Evolutionary conservation across 192 early-diverging fungal genomes (phyloP).

Genomic region (Physocladia obscura): DNA sequence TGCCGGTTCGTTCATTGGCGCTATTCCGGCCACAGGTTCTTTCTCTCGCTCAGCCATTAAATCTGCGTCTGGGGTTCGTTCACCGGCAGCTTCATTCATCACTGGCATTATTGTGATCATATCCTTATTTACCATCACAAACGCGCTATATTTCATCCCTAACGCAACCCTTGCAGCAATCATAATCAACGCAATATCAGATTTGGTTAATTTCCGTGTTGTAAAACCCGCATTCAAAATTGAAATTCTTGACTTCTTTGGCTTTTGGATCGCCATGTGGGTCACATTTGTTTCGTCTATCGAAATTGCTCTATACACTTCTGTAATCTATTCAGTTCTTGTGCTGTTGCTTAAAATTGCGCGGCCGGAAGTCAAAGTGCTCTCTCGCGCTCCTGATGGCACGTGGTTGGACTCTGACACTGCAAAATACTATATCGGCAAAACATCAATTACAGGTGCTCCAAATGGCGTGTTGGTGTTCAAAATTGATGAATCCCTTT

Average conservation of each 20-base stretch:
- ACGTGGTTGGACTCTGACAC: constrained; percentile 30
- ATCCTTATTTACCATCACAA: constrained; percentile 77
- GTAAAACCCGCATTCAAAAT: constrained; percentile 66
- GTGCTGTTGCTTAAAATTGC: constrained; percentile 81
- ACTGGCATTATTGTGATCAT: constrained; percentile 79
- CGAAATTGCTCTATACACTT: constrained; percentile 78
- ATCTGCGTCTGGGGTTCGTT: constrained; percentile 78
- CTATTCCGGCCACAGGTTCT: constrained; percentile 86
- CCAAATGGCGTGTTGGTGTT: constrained; percentile 73
- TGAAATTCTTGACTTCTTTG: constrained; percentile 54
- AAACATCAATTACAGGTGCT: background rate
- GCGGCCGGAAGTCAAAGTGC: constrained; percentile 54
- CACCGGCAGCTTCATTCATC: constrained; percentile 76
- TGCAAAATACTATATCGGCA: background rate
- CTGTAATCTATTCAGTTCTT: constrained; percentile 68
- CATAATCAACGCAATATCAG: constrained; percentile 80
- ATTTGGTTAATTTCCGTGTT: constrained; percentile 66
- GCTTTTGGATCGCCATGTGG: constrained; percentile 51
- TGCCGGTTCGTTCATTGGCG: constrained; percentile 81
- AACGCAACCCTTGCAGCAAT: constrained; percentile 75
- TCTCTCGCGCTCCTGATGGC: constrained; percentile 35
- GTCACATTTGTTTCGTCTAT: constrained; percentile 67
- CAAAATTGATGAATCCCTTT: constrained; percentile 61
- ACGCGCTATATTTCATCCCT: constrained; percentile 85
- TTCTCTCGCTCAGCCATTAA: constrained; percentile 94